A percentile compares a stretch with the other conserved stretches of the same genome.
Evolutionary conservation across 208 protist genomes (phyloP).

Genomic region (Acanthamoeba sp.): DNA sequence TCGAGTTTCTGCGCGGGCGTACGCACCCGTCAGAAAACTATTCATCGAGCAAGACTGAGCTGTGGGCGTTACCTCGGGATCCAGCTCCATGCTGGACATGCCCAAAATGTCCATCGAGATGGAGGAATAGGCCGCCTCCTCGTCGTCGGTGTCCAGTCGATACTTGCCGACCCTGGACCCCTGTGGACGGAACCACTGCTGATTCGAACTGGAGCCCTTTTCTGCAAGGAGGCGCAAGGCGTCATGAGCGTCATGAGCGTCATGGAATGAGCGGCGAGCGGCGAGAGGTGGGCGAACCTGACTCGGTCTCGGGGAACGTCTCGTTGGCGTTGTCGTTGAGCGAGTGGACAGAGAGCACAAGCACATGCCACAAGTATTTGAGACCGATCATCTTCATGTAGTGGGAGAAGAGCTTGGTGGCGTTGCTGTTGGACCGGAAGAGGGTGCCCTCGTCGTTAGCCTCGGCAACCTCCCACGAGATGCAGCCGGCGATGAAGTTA

Average conservation of each 20-base stretch:
- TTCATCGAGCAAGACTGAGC: neutral
- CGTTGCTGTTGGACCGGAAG: conserved; percentile 32
- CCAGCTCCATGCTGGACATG: neutral
- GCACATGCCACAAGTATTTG: neutral
- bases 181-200: conserved; percentile 14
- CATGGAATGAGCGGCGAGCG: neutral
- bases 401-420: conserved; percentile 12
- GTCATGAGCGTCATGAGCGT: neutral
- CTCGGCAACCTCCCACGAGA: conserved; percentile 3
- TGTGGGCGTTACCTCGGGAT: neutral
- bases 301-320: conserved; percentile 10
- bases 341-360: conserved; percentile 17
- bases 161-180: neutral
- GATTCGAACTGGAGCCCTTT: neutral
- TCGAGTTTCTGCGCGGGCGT: neutral
- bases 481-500: conserved; percentile 42
- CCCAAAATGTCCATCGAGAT: conserved; percentile 10
- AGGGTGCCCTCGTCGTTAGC: conserved; percentile 11
- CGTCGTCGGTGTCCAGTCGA: conserved; percentile 2
- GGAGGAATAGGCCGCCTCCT: conserved; percentile 14
- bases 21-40: too few relatives aligned
- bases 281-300: neutral
- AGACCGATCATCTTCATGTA: conserved; percentile 28
- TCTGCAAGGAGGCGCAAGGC: neutral
- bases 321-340: conserved; percentile 69